phyloP scores from a whole-genome alignment of 2,329 filamentous ascomycete genomes.

The Sporothrix variecibatus region DNA sequence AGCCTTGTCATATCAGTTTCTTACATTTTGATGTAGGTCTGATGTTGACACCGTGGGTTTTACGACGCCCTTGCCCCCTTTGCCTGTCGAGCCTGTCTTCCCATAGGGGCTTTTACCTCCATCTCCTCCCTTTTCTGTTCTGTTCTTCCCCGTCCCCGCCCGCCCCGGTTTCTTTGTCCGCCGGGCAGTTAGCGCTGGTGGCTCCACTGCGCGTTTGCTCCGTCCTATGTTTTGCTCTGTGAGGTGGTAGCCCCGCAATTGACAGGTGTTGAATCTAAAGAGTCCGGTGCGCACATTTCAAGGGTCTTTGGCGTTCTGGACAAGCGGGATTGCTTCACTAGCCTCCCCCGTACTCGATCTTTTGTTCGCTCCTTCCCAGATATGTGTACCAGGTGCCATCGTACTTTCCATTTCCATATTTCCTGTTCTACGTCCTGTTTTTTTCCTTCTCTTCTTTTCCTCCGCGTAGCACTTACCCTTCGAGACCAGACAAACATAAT shows the following conservation, averaged over 20 bases:
- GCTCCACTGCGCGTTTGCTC: slow-evolving; percentile 1
- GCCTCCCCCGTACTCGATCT: neutral
- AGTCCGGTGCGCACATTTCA: neutral
- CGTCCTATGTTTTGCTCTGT: neutral
- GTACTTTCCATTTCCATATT: neutral
- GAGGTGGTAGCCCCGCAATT: neutral
- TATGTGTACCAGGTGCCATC: neutral
- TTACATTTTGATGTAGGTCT: neutral
- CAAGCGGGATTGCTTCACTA: neutral
- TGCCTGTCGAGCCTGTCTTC: neutral
- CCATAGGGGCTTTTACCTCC: no score
- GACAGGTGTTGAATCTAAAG: neutral
- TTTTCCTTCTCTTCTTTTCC: neutral
- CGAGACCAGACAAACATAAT: neutral
- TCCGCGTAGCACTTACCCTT: neutral
- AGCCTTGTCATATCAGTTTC: neutral
- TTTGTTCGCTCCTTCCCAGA: neutral
- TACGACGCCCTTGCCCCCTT: neutral
- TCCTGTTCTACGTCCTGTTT: no score
- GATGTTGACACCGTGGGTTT: neutral
- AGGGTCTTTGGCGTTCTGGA: neutral
- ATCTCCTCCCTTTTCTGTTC: neutral
- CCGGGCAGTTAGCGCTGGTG: neutral
- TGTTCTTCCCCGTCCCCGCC: neutral
- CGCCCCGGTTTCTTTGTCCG: neutral